Percentiles rank a stretch among this genome's conserved stretches.
Conservation (phyloP, 1,284 basidiomycete species). For the Phlebopus sp. region DNA sequence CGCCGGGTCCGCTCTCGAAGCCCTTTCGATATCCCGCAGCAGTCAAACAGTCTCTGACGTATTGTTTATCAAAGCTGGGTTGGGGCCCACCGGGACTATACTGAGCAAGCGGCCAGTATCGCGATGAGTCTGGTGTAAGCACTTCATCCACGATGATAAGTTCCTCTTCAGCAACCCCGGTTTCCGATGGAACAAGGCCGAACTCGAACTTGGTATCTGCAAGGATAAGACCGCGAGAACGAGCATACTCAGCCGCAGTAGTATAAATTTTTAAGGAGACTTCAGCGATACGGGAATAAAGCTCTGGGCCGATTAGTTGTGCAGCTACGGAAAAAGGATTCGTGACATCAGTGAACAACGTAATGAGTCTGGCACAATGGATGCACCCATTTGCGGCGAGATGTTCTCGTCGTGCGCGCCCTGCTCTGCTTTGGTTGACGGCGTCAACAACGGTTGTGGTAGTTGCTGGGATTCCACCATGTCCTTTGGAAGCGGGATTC, state of each 20-base stretch:
- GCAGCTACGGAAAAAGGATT: constrained; percentile 44
- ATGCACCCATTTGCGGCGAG: constrained; percentile 79
- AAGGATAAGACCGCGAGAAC: constrained; percentile 84
- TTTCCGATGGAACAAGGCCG: constrained; percentile 53
- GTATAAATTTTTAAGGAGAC: constrained; percentile 71
- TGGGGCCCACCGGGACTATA: constrained; percentile 81
- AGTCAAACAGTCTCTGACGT: constrained; percentile 87
- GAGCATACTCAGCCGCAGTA: constrained; percentile 78
- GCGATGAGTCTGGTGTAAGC: constrained; percentile 94
- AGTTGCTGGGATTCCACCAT: constrained; percentile 87
- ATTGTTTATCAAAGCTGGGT: constrained; percentile 97
- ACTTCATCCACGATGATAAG: constrained; percentile 95
- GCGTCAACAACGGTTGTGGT: constrained; percentile 87
- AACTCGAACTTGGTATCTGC: constrained; percentile 96
- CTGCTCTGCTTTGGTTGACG: constrained; percentile 95
- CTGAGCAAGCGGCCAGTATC: constrained; percentile 86
- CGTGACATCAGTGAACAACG: constrained; percentile 7
- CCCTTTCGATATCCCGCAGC: constrained; percentile 74
- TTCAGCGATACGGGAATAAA: constrained; percentile 61
- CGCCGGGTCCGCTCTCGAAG: constrained; percentile 69
- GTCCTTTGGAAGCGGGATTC: constrained; percentile 73
- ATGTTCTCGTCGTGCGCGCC: constrained; percentile 98
- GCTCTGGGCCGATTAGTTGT: constrained; percentile 62
- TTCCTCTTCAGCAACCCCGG: constrained; percentile 38
- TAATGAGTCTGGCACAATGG: neutral